Evolutionary conservation across 2,329 filamentous ascomycete genomes (phyloP).

Genomic region (Colletotrichum orbiculare): DNA sequence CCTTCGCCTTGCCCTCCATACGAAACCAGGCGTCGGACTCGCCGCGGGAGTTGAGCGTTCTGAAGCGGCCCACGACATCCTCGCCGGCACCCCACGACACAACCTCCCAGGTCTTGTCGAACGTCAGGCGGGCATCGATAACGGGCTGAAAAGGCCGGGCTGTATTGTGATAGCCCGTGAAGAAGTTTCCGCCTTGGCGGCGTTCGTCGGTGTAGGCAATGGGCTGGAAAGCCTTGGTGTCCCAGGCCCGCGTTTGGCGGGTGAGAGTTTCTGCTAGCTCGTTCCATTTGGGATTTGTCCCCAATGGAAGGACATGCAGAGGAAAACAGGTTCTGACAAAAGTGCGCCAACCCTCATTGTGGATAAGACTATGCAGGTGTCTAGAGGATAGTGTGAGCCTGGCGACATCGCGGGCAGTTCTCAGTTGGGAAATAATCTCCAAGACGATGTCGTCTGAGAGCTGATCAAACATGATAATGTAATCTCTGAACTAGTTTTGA

Average conservation of each 20-base stretch:
- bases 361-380: conserved; percentile 51
- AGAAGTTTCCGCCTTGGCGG: conserved; percentile 36
- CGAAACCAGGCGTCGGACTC: conserved; percentile 37
- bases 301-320: conserved; percentile 49
- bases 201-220: conserved; percentile 43
- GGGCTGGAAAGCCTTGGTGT: conserved; percentile 54
- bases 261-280: conserved; percentile 58
- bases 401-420: conserved; percentile 60
- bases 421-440: conserved; percentile 58
- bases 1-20: conserved; percentile 50
- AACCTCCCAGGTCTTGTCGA: conserved; percentile 54
- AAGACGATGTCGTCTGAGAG: conserved; percentile 64
- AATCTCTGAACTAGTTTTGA: too few species aligned
- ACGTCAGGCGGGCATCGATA: conserved; percentile 56
- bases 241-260: conserved; percentile 64
- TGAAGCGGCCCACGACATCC: conserved; percentile 57
- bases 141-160: conserved; percentile 54
- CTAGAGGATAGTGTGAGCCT: conserved; percentile 53
- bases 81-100: conserved; percentile 64
- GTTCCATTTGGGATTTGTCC: conserved; percentile 45
- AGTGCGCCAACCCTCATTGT: conserved; percentile 59
- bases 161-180: conserved; percentile 24
- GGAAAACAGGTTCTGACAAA: conserved; percentile 60
- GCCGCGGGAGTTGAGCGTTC: conserved; percentile 41
- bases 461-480: conserved; percentile 45